These are phyloP conservation scores for Phanerodontia chrysosporium DNA, from an alignment of 768 basidiomycete species.

Conservation along the genomic window DNA sequence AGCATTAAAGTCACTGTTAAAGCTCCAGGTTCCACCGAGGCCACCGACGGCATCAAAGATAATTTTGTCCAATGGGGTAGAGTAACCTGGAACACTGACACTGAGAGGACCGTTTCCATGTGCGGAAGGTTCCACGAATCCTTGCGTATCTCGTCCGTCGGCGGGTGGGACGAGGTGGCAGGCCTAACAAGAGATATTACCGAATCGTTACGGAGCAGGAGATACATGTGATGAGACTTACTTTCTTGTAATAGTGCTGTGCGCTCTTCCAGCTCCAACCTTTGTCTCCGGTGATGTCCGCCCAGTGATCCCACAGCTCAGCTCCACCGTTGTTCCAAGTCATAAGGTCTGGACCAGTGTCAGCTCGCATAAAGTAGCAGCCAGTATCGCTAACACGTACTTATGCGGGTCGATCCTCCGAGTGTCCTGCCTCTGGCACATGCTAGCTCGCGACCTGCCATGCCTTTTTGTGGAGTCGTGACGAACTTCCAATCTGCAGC, in stretches of 20 bases:
- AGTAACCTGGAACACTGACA: conserved; percentile 14
- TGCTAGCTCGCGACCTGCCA: conserved; percentile 13
- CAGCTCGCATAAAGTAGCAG: neutral
- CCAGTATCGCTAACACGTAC: conserved; percentile 10
- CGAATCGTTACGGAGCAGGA: neutral
- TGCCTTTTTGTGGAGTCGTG: conserved; percentile 16
- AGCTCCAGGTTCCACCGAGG: conserved; percentile 9
- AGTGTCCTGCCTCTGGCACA: conserved; percentile 23
- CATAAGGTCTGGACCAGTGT: conserved; percentile 20
- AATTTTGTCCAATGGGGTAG: conserved; percentile 10
- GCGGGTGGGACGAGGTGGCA: conserved; percentile 13
- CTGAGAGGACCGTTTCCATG: conserved; percentile 14
- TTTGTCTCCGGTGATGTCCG: conserved; percentile 19
- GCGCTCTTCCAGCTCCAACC: conserved; percentile 26
- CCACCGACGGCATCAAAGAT: conserved; percentile 11
- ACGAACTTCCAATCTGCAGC: conserved; percentile 26
- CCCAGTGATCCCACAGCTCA: conserved; percentile 24
- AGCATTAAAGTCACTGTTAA: conserved; percentile 16
- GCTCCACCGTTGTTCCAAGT: conserved; percentile 22
- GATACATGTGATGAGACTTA: conserved; percentile 3
- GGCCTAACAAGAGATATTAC: neutral
- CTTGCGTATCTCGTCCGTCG: conserved; percentile 18
- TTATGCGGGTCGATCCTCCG: conserved; percentile 23
- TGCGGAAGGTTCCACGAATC: conserved; percentile 15
- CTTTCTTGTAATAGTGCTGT: conserved; percentile 20